Evolutionary conservation across 2,329 filamentous ascomycete genomes (phyloP).

Genomic region (Arachnomyces sp.): DNA sequence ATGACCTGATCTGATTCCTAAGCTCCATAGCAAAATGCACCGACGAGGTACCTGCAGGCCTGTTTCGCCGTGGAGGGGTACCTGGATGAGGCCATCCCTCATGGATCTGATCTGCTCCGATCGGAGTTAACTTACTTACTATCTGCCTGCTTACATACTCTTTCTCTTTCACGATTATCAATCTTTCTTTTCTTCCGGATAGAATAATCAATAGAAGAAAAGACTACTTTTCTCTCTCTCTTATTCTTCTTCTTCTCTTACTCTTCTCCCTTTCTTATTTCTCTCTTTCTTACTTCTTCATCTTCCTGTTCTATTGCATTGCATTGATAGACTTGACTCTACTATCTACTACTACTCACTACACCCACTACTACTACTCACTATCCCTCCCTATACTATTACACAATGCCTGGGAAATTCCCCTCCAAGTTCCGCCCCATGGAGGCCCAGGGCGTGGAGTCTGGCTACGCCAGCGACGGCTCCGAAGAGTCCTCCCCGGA

Average conservation of each 20-base stretch:
- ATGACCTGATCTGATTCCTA: no score
- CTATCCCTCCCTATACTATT: conserved; percentile 2
- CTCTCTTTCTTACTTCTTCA: conserved; percentile 3
- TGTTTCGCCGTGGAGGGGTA: no score
- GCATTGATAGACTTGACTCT: neutral
- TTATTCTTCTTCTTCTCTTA: neutral
- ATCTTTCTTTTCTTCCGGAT: conserved; percentile 2
- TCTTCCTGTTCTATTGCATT: neutral
- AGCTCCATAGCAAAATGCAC: no score
- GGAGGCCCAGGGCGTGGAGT: conserved; percentile 51
- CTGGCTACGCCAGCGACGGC: conserved; percentile 72
- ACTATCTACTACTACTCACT: neutral
- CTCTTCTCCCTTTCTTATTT: neutral
- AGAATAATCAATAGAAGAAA: conserved; percentile 1
- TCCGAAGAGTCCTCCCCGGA: conserved; percentile 57
- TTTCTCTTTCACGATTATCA: no score
- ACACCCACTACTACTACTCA: conserved; percentile 2
- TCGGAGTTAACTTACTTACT: conserved; percentile 16
- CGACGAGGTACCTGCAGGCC: no score
- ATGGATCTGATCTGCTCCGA: conserved; percentile 13
- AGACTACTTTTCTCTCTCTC: conserved; percentile 4
- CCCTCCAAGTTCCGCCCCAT: conserved; percentile 28
- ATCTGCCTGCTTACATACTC: no score
- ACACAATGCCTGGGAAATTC: conserved; percentile 32
- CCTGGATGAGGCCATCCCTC: no score